A percentile compares a stretch with the other conserved stretches of the same genome.
phyloP scores from a whole-genome alignment of 2,329 filamentous ascomycete genomes.

The Tolypocladium paradoxum region DNA sequence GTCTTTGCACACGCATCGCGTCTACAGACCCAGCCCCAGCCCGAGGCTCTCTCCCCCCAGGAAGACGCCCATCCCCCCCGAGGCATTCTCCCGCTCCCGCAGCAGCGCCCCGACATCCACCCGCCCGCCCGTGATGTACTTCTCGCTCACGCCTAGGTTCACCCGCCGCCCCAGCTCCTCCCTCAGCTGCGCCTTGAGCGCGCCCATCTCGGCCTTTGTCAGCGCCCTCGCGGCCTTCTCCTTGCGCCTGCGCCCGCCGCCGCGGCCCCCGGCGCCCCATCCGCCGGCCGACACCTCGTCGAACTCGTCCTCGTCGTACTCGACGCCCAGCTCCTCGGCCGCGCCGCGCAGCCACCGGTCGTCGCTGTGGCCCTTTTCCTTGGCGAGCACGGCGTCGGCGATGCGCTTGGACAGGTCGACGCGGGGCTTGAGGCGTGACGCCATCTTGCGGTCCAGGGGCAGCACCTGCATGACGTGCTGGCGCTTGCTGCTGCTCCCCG shows the following conservation, averaged over 20 bases:
- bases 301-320: slow-evolving; percentile 85
- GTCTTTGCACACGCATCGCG: background rate
- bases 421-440: slow-evolving; percentile 64
- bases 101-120: slow-evolving; percentile 71
- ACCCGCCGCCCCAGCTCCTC: slow-evolving; percentile 60
- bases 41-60: slow-evolving; percentile 27
- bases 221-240: slow-evolving; percentile 58
- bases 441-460: slow-evolving; percentile 71
- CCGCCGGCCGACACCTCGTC: slow-evolving; percentile 61
- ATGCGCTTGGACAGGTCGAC: slow-evolving; percentile 77
- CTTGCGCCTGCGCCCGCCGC: slow-evolving; percentile 62
- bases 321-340: slow-evolving; percentile 86
- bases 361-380: slow-evolving; percentile 75
- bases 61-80: slow-evolving; percentile 21
- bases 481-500: slow-evolving; percentile 25
- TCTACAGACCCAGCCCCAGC: slow-evolving; percentile 17
- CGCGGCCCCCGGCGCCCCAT: slow-evolving; percentile 54
- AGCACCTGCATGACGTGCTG: slow-evolving; percentile 67
- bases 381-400: slow-evolving; percentile 71
- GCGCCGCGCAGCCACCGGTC: slow-evolving; percentile 76
- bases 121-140: slow-evolving; percentile 72
- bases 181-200: slow-evolving; percentile 60
- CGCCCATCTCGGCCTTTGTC: slow-evolving; percentile 63
- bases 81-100: slow-evolving; percentile 43
- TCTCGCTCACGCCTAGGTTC: slow-evolving; percentile 80